These are phyloP conservation scores for Lepidium sativum DNA, from an alignment of 345 rosid species.

Conservation along the genomic window DNA sequence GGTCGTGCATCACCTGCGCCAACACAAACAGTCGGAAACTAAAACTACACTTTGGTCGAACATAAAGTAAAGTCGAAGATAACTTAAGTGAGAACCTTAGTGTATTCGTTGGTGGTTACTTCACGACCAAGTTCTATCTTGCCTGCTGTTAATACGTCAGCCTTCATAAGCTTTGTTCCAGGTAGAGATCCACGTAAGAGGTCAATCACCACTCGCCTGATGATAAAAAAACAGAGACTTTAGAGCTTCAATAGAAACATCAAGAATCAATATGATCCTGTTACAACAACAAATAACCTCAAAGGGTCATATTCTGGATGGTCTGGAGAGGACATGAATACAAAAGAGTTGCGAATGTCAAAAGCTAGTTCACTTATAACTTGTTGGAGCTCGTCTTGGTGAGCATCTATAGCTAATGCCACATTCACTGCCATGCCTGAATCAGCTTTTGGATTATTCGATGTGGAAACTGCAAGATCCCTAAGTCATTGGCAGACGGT, in stretches of 20 bases:
- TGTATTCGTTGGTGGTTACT: constrained; percentile 39
- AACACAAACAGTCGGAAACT: neutral
- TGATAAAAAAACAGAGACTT: neutral
- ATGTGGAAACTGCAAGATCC: constrained; percentile 54
- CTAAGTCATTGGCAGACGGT: constrained; percentile 54
- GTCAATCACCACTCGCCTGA: constrained; percentile 60
- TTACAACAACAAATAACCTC: constrained; percentile 38
- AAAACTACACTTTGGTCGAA: neutral
- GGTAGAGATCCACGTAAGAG: constrained; percentile 47
- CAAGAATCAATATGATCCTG: neutral
- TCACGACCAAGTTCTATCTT: constrained; percentile 33
- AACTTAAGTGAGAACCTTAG: constrained; percentile 40
- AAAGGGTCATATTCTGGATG: constrained; percentile 52
- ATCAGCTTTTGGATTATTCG: constrained; percentile 61
- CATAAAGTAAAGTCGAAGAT: neutral
- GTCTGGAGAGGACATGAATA: constrained; percentile 50
- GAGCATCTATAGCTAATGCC: constrained; percentile 57
- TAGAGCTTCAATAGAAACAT: neutral
- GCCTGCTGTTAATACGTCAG: constrained; percentile 51
- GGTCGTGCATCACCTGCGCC: constrained; percentile 49
- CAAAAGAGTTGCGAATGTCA: constrained; percentile 40
- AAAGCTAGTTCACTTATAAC: constrained; percentile 51
- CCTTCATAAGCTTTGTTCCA: constrained; percentile 59
- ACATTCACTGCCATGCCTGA: constrained; percentile 42
- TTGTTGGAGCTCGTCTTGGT: constrained; percentile 44